Evolutionary conservation across 331 rosid genomes (phyloP).

Genomic region (Saraca asoca): DNA sequence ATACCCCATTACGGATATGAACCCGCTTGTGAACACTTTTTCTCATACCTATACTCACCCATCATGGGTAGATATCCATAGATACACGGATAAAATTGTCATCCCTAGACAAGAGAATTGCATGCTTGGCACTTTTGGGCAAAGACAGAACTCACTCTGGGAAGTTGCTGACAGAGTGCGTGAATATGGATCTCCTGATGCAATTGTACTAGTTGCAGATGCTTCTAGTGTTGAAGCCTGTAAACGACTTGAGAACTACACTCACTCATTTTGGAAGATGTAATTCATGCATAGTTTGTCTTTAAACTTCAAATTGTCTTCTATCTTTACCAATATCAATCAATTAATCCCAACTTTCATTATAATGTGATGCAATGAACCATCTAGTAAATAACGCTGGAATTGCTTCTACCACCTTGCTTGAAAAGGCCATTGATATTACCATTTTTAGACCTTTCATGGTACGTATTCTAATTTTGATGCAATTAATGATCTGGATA

Average conservation of each 20-base stretch:
- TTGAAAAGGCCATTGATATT: slow-evolving; percentile 38
- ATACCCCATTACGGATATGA: too few species aligned
- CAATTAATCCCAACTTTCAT: too few species aligned
- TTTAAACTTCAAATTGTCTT: background rate
- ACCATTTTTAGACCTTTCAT: slow-evolving; percentile 31
- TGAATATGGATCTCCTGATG: slow-evolving; percentile 43
- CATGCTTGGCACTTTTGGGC: slow-evolving; percentile 42
- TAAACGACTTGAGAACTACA: slow-evolving; percentile 39
- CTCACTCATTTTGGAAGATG: slow-evolving; percentile 43
- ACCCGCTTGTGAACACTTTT: too few species aligned
- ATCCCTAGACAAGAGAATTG: too few species aligned
- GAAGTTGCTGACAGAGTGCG: slow-evolving; percentile 39
- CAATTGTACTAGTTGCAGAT: slow-evolving; percentile 38
- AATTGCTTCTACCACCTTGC: slow-evolving; percentile 4
- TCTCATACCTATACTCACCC: too few species aligned
- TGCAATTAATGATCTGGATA: too few species aligned
- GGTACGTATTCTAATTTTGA: slow-evolving; percentile 29
- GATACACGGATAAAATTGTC: too few species aligned
- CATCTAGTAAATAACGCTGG: slow-evolving; percentile 58
- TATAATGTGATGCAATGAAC: slow-evolving; percentile 40
- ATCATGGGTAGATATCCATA: too few species aligned
- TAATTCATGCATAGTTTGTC: slow-evolving; percentile 19
- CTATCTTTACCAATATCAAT: too few species aligned
- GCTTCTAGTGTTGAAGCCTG: slow-evolving; percentile 49
- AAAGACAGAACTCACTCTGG: slow-evolving; percentile 35